A percentile compares a stretch with the other conserved stretches of the same genome.
Evolutionary conservation across 352 stramenopile species (phyloP).

Genomic region (Pythium aristosporum): DNA sequence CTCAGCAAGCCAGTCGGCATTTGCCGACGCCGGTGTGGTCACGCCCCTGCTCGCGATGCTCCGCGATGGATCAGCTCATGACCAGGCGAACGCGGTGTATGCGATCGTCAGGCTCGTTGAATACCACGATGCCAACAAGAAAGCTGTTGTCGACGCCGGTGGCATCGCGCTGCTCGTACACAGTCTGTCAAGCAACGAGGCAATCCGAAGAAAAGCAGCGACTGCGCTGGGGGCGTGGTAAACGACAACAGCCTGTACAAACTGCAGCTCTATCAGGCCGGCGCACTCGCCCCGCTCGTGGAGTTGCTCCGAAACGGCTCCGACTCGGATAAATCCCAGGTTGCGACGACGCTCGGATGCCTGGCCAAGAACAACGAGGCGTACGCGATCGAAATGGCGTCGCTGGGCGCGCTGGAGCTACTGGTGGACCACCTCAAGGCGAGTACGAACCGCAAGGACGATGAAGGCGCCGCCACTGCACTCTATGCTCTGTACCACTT

Average conservation of each 20-base stretch:
- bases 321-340: background rate
- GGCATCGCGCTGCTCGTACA: background rate
- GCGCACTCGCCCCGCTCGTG: constrained; percentile 1
- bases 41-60: background rate
- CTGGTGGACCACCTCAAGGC: background rate
- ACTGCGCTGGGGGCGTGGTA: background rate
- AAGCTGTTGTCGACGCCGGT: background rate
- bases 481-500: background rate
- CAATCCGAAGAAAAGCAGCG: too few relatives aligned
- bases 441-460: background rate
- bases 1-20: background rate
- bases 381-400: constrained; percentile 5
- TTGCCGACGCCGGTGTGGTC: background rate
- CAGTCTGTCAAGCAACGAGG: background rate
- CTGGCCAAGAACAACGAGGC: constrained; percentile 6
- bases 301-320: background rate
- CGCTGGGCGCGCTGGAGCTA: too few relatives aligned
- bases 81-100: background rate
- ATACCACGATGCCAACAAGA: constrained; percentile 2
- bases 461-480: background rate
- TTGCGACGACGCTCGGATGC: background rate
- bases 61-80: background rate
- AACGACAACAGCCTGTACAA: background rate
- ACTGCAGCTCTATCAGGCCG: constrained; percentile 1
- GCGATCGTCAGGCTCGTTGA: background rate